Conservation (phyloP, 768 basidiomycete genomes). For the Termitomyces sp. region DNA sequence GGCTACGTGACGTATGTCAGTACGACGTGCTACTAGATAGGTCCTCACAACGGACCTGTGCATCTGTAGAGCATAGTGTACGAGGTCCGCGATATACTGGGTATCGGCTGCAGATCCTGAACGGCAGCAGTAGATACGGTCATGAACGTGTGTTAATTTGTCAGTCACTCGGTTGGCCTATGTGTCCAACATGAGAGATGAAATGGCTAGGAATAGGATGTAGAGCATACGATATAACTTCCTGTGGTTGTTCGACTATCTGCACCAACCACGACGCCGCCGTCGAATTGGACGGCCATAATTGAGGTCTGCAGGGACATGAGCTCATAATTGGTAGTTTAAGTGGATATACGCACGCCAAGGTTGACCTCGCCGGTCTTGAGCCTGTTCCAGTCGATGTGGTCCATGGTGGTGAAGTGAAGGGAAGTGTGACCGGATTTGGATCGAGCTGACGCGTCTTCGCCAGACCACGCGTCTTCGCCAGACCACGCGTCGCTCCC, state of each 20-base stretch:
- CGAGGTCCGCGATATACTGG: constrained; percentile 90
- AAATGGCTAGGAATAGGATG: background rate
- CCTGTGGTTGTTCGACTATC: constrained; percentile 97
- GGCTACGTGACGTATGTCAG: constrained; percentile 23
- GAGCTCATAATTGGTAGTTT: background rate
- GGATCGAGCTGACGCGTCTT: constrained; percentile 17
- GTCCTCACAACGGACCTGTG: constrained; percentile 44
- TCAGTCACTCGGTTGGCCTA: constrained; percentile 98
- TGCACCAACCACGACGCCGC: constrained; percentile 94
- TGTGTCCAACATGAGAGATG: background rate
- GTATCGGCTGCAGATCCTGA: constrained; percentile 98
- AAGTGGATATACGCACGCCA: constrained; percentile 57
- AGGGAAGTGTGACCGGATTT: constrained; percentile 14
- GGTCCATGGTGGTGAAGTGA: constrained; percentile 40
- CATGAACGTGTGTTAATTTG: constrained; percentile 94
- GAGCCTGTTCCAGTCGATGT: constrained; percentile 80
- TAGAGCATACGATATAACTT: constrained; percentile 77
- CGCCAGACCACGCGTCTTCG: constrained; percentile 28
- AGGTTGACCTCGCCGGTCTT: constrained; percentile 97
- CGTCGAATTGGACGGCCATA: constrained; percentile 97
- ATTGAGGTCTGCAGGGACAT: constrained; percentile 75
- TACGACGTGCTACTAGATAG: background rate
- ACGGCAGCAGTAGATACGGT: constrained; percentile 98
- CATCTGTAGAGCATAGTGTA: constrained; percentile 79
- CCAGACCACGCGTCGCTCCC: constrained; percentile 30